Evolutionary conservation across 2,329 filamentous ascomycete species (phyloP), one percentile per base, ranked within the genome.

Genomic region (Alternaria consortialis): DNA sequence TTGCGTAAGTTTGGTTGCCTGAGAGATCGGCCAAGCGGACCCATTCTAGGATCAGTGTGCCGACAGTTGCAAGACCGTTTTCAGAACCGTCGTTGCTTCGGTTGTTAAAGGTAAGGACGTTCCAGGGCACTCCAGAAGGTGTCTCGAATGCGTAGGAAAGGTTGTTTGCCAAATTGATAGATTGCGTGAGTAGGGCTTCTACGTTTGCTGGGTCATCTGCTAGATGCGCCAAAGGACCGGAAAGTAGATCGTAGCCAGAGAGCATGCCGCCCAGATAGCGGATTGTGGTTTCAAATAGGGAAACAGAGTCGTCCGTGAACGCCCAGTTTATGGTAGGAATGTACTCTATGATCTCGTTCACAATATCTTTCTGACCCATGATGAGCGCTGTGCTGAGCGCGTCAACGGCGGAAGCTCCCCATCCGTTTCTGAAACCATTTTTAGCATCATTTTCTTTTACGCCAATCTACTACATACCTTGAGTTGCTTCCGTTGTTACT

Each of bases 261-360:
- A 97, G 74, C 70, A 97, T 84, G 15, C 93, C 93, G 9, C 87
- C 93, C 1, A 97, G 81, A 71, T 97, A 97, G 29, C 93, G 89
- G 72, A 97, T 97, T 0, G 92, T 97, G 0, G 92, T 96, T 79
- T 97, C 93, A 71, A 97, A 97, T 7, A 97, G 79, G 37, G 90
- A 94, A 50, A 97, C 88, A 9, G 83, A 79, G 1, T 63, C 64
- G 0, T 61, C 11, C 3, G 90, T 91, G 11, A 83, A 81, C 42
- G 85, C 85, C 73, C 92, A 97, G 77, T 96, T 83, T 71, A 96
- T 90, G 0, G 80, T 86, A 0, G 87, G 85, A 46, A 97, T 86
- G 73, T 89, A 89, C 6, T 90, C 82, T 20, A 97, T 78, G 64
- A 96, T 93, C 54, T 88, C 82, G 42, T 88, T 81, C 13, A 95